Evolutionary conservation across 139 green algal genomes (phyloP).

Genomic region (Diplosphaera chodatii): DNA sequence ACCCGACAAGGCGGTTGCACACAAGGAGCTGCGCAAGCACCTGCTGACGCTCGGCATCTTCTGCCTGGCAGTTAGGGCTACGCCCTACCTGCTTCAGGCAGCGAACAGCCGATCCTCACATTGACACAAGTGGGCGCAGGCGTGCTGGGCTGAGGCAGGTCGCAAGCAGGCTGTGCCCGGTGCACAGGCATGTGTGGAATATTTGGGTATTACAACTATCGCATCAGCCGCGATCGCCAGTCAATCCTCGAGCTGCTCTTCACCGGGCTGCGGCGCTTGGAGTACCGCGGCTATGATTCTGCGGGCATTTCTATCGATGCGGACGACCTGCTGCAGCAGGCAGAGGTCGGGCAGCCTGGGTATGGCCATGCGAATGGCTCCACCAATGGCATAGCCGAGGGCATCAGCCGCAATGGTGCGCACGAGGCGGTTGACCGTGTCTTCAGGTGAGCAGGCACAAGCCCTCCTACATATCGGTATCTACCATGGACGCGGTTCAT

Average conservation of each 20-base stretch:
- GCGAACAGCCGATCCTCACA: constrained; percentile 13
- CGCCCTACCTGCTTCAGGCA: constrained; percentile 57
- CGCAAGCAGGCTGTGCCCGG: no score
- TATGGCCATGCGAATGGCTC: constrained; percentile 2
- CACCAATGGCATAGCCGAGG: background rate
- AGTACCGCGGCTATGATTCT: constrained; percentile 98
- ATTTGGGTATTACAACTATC: constrained; percentile 93
- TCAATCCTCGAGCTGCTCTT: constrained; percentile 82
- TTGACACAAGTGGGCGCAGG: background rate
- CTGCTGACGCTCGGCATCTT: constrained; percentile 45
- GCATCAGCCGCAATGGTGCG: no score
- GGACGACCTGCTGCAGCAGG: background rate
- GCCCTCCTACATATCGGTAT: no score
- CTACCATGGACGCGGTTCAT: no score
- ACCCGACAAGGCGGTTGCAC: background rate
- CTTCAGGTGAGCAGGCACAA: no score
- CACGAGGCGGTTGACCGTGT: no score
- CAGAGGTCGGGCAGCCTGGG: background rate
- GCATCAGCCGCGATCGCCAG: constrained; percentile 42
- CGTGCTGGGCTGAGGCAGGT: no score
- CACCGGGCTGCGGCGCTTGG: constrained; percentile 82
- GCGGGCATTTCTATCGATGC: constrained; percentile 82
- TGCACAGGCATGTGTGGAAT: constrained; percentile 99
- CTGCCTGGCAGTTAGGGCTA: constrained; percentile 26
- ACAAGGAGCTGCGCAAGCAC: constrained; percentile 41